Evolutionary conservation across 805 yeast species (phyloP), one percentile per base, ranked within the genome.

Genomic region (Nakazawaea anatomiae): DNA sequence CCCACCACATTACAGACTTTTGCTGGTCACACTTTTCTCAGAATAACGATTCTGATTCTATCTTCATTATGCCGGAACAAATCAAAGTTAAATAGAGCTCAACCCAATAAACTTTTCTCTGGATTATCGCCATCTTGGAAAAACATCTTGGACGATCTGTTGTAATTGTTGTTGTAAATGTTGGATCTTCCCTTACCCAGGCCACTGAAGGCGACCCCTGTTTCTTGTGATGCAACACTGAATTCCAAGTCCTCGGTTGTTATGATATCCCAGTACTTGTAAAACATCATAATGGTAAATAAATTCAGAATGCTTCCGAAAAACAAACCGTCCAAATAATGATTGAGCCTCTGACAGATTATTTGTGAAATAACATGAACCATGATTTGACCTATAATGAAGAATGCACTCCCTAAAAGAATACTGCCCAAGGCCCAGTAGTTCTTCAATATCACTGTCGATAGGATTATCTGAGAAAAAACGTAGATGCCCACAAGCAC

Each of bases 221-320:
- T 72, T 54, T 74, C 79, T 52, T 71, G 71, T 39, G 73, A 72
- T 52, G 81, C 75, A 47, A 89, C 94, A 46, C 89, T 81, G 67
- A 92, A 94, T 69, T 92, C 99, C 59, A 92, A 81, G 65, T 94
- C 98, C 61, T 92, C 98, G 52, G 84, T 82, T 10, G 98, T 94
- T 48, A 92, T 85, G 78, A 91, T 89, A 62, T 91, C 97, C 97
- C 98, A 92, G 58, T 83, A 89, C 69, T 94, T 91, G 73, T 90
- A 92, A 47, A 92, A 75, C 98, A 94, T 92, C 96, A 94, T 90
- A 50, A 87, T 70, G 4, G 96, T 77, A 60, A 89, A 86, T 46
- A 89, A 63, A 63, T 89, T 89, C 62, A 96, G 80, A 36, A 89
- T 60, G 29, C 94, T 79, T 34, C 89, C 94, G 61, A 91, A 89